Percentiles rank a stretch among this genome's conserved stretches.
phyloP scores from a whole-genome alignment of 2,329 filamentous ascomycete genomes.

The Stylonectria norvegica region DNA sequence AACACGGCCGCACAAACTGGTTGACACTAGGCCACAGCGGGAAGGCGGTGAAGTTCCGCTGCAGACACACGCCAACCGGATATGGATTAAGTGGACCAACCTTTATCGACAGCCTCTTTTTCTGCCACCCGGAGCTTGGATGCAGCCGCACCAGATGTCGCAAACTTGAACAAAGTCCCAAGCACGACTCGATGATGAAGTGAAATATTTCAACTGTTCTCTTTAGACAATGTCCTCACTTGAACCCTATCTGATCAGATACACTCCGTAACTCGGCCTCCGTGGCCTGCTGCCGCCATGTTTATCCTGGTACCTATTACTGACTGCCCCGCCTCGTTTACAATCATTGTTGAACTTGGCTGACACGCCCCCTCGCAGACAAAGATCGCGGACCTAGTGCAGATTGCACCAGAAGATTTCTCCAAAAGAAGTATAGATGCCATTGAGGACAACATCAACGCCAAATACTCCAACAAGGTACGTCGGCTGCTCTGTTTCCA shows the following conservation, averaged over 20 bases:
- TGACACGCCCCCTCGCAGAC: too few species aligned
- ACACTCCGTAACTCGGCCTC: not conserved
- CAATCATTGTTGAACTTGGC: not conserved
- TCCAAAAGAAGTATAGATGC: constrained; percentile 76
- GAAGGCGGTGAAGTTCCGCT: constrained; percentile 11
- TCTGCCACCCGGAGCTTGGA: too few species aligned
- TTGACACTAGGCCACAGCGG: not conserved
- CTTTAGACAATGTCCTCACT: constrained; percentile 12
- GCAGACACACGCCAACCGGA: not conserved
- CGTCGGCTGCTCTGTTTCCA: not conserved
- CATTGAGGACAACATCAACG: constrained; percentile 94
- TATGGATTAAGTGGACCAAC: too few species aligned
- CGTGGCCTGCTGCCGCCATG: constrained; percentile 34
- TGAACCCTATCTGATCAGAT: not conserved
- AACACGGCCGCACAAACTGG: too few species aligned
- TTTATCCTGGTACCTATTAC: constrained; percentile 46
- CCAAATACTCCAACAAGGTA: constrained; percentile 93
- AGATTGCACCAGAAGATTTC: constrained; percentile 87
- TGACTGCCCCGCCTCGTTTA: constrained; percentile 1
- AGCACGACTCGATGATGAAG: not conserved
- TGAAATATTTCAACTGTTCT: constrained; percentile 8
- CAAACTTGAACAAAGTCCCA: too few species aligned
- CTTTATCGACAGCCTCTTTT: too few species aligned
- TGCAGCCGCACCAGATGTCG: too few species aligned
- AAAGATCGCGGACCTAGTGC: constrained; percentile 89